Percentiles rank a stretch among this genome's conserved stretches.
Conservation (phyloP, 768 basidiomycete species). For the Coprinopsis cinerea region DNA sequence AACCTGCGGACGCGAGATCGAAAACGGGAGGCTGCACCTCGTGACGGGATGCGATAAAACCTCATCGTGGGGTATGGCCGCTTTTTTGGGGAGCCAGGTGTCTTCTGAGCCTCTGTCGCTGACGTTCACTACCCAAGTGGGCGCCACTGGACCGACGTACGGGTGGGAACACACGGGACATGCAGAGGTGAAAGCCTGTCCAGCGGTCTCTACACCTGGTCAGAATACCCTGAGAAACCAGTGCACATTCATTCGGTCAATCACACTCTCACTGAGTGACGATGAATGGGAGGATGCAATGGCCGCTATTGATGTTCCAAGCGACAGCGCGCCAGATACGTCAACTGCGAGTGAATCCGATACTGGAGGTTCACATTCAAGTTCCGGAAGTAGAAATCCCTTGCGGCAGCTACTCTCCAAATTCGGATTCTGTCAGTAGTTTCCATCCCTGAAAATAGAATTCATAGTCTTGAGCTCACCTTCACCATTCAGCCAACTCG, state of each 20-base stretch:
- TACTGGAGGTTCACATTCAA: background rate
- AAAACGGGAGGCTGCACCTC: slow-evolving; percentile 26
- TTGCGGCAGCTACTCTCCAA: too few relatives aligned
- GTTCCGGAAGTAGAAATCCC: too few relatives aligned
- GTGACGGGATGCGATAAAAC: slow-evolving; percentile 25
- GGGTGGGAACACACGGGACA: slow-evolving; percentile 3
- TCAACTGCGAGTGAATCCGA: slow-evolving; percentile 3
- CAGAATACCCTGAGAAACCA: slow-evolving; percentile 4
- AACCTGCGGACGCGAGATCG: slow-evolving; percentile 16
- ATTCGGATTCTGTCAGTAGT: too few relatives aligned
- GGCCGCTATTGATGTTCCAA: background rate
- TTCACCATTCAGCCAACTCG: too few relatives aligned
- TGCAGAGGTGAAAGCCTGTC: slow-evolving; percentile 6
- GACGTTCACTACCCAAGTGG: background rate
- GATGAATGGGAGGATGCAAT: slow-evolving; percentile 6
- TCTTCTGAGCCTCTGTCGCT: background rate
- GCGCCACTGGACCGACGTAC: background rate
- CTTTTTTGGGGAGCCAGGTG: slow-evolving; percentile 4
- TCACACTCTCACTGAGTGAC: slow-evolving; percentile 6
- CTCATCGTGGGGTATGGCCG: slow-evolving; percentile 24
- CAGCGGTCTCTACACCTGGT: background rate
- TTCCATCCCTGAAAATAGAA: too few relatives aligned
- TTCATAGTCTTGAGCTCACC: too few relatives aligned
- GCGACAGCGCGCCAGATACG: background rate
- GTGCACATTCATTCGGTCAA: slow-evolving; percentile 9